Percentiles rank a stretch among this genome's conserved stretches.
Evolutionary conservation across 2,329 filamentous ascomycete species (phyloP).

Genomic region (Colletotrichum cuscutae): DNA sequence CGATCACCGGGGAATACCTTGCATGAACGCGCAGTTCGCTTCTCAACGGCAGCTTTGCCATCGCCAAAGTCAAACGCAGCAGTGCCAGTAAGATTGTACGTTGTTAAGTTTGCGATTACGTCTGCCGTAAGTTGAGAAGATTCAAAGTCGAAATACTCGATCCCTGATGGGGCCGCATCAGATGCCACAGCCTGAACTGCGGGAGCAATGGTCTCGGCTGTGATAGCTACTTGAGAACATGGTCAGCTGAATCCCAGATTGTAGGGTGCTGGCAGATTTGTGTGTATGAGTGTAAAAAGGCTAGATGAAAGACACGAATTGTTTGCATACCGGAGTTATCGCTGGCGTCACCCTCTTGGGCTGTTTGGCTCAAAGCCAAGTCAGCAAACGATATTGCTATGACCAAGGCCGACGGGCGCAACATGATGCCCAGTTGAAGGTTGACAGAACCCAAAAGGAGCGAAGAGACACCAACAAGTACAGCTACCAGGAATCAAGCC

Average conservation of each 20-base stretch:
- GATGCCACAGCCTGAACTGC: not conserved
- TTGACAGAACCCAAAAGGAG: not conserved
- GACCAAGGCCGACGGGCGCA: not conserved
- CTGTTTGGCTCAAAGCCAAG: not conserved
- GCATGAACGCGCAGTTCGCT: conserved; percentile 12
- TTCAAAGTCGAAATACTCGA: conserved; percentile 15
- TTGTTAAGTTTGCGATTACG: not conserved
- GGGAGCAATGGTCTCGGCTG: not conserved
- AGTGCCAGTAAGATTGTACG: not conserved
- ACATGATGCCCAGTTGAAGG: not conserved
- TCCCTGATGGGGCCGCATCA: not conserved
- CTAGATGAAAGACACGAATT: not conserved
- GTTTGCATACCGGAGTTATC: not conserved
- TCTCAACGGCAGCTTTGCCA: not conserved
- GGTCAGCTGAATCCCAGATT: not conserved
- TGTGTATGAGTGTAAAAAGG: not conserved
- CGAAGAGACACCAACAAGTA: not conserved
- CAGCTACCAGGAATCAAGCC: not conserved
- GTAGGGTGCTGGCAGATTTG: not conserved
- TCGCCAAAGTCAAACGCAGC: conserved; percentile 10
- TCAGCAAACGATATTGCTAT: not conserved
- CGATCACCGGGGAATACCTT: conserved; percentile 28
- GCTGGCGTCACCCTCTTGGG: not conserved
- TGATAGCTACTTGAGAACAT: not conserved
- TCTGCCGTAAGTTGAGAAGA: not conserved